Base-by-base conservation (phyloP, 1,284 basidiomycete genomes). In the Cryptococcus sp. region DNA sequence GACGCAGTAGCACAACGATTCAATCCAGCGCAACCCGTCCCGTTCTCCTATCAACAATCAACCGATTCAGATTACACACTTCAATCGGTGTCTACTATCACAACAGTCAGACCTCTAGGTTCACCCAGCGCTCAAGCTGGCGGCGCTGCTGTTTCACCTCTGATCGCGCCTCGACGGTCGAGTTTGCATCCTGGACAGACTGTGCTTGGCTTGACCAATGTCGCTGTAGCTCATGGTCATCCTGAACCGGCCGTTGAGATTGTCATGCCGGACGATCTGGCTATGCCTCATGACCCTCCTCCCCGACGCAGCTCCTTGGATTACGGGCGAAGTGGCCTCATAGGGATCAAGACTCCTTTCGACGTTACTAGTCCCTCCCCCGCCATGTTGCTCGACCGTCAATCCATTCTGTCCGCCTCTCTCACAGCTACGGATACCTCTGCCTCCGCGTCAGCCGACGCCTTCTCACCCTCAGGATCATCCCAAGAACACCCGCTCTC, bases 401-500 rank as follows among this genome's bases (percentile, higher is more conserved):
- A 60, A 20, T 66, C 65, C 5, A 19, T 62, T 47, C 40, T 68
- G 17, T 68, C 70, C 10, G 58, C 61, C 31, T 67, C 68, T 17
- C 23, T 67, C 49, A 65, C 67, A 39, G 59, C 53, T n/a, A 67
- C 69, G 13, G 67, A 65, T 35, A 63, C 68, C 3, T 65, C 66
- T 22, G 55, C 61, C 20, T 65, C 65, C n/a, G 53, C 42, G 20
- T 61, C 65, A 11, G 64, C 66, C 38, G 67, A 71, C 42, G 64
- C 64, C 40, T 70, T 75, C 55, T 77, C 76, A 0, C 72, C 76
- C 0, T 68, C 72, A 27, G 59, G 62, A 1, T 68, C 70, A 19
- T 70, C 71, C 11, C 66, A 70, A 27, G 70, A 68, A 35, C 69
- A 74, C 42, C 69, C 73, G 10, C 58, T 78, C 2, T 76, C 77